phyloP scores from a whole-genome alignment of 768 basidiomycete species.

The Trametes gibbosa region DNA sequence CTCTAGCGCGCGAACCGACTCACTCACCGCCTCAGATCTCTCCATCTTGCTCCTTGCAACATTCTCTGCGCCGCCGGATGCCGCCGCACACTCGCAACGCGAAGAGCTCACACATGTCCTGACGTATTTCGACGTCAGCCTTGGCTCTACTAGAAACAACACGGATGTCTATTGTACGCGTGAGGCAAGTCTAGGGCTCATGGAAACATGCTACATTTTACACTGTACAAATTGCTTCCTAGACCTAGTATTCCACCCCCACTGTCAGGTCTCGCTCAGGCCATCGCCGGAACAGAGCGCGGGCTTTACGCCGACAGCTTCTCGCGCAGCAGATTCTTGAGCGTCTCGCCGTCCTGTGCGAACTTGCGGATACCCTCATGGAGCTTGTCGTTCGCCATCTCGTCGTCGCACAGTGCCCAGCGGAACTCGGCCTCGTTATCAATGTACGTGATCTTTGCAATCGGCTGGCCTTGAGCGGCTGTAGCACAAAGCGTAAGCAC shows the following conservation, averaged over 20 bases:
- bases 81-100: too few relatives aligned
- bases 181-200: neutral
- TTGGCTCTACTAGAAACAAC: neutral
- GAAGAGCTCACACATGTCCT: too few relatives aligned
- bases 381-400: conserved; percentile 98
- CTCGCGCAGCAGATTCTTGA: conserved; percentile 77
- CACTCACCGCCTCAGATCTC: too few relatives aligned
- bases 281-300: too few relatives aligned
- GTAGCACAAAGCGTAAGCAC: neutral
- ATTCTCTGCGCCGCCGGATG: too few relatives aligned
- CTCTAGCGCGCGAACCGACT: too few relatives aligned
- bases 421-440: conserved; percentile 97
- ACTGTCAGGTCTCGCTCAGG: neutral
- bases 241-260: neutral
- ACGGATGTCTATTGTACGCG: neutral
- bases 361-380: conserved; percentile 99
- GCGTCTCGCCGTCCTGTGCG: conserved; percentile 88
- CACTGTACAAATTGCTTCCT: conserved; percentile 13
- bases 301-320: conserved; percentile 50
- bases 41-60: too few relatives aligned
- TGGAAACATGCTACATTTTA: conserved; percentile 10
- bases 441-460: conserved; percentile 79
- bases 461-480: conserved; percentile 58
- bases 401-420: conserved; percentile 87
- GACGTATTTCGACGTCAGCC: too few relatives aligned